phyloP scores from a whole-genome alignment of 2,329 filamentous ascomycete genomes.

The Penicillium sp. region DNA sequence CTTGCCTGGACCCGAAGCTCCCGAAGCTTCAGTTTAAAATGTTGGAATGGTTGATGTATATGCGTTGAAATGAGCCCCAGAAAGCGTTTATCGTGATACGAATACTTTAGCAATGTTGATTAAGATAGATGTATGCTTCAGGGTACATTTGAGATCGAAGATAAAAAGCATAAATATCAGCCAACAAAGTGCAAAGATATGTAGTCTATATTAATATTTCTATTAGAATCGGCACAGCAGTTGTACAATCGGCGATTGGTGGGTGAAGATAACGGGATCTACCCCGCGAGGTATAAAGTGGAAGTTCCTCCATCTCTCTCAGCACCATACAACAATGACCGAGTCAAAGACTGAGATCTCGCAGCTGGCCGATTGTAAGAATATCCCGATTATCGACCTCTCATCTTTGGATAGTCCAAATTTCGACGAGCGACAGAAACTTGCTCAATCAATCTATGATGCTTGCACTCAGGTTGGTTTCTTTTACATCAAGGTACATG shows the following conservation, averaged over 20 bases:
- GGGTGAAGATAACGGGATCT: neutral
- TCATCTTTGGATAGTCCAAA: constrained; percentile 39
- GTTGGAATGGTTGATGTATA: neutral
- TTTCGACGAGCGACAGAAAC: constrained; percentile 35
- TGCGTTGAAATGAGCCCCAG: neutral
- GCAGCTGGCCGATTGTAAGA: constrained; percentile 18
- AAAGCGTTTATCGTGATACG: neutral
- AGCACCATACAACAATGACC: neutral
- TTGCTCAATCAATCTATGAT: constrained; percentile 43
- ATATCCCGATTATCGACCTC: constrained; percentile 48
- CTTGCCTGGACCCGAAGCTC: neutral
- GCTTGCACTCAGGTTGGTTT: constrained; percentile 45
- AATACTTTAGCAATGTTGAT: neutral
- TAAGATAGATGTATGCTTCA: neutral
- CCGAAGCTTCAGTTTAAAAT: neutral
- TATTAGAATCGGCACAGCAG: neutral
- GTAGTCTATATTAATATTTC: neutral
- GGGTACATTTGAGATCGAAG: neutral
- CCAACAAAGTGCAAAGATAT: neutral
- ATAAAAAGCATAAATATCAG: neutral
- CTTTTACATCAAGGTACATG: constrained; percentile 43
- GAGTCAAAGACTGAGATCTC: neutral
- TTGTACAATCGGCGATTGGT: neutral
- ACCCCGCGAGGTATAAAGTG: constrained; percentile 1
- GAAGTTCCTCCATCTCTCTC: neutral